Base-by-base conservation (phyloP, 441 rosid genomes). In the Pelargonium fulgidum region DNA sequence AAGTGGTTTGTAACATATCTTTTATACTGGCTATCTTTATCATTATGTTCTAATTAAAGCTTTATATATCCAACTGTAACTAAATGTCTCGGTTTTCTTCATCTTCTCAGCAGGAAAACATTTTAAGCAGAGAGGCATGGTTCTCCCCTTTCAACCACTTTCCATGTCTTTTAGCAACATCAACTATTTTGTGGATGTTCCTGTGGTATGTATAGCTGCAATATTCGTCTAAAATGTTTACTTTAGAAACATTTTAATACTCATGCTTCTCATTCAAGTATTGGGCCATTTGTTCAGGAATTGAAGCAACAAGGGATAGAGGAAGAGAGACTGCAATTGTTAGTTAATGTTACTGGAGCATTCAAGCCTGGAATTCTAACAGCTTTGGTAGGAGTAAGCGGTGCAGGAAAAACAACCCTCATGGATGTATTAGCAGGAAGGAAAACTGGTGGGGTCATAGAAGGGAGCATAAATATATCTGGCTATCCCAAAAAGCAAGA, bases 331-430 rank as follows among this genome's bases (percentile, higher is more conserved):
- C 79, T 93, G 77, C 86, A 80, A 26, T 81, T 93, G 29, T 67
- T 93, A 71, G 89, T 85, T 64, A 87, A 90, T 7, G 88, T 93
- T 19, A 93, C 84, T 68, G 96, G 98, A 44, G 84, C 92, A 61
- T 93, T 93, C 73, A 84, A 92, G 83, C 98, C 97, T 9, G 98
- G 98, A 0, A 89, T 93, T 68, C 91, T 93, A 12, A 90, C 97
- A 14, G 96, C 98, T 68, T 76, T 91, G 71, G 91, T 93, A 92
- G 98, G 98, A 44, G 93, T 88, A 24, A 89, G 92, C 22, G 98
- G 98, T 6, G 97, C 97, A 17, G 97, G 97, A 3, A 93, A 87
- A 81, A 87, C 96, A 8, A 89, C 96, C 70, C 71, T 89, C 56
- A 85, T 86, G 92, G 96, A 89, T 68, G 96, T 89, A 22, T 73